phyloP scores from a whole-genome alignment of 371 early-diverging fungal species.

The Basidiobolus heterosporus region DNA sequence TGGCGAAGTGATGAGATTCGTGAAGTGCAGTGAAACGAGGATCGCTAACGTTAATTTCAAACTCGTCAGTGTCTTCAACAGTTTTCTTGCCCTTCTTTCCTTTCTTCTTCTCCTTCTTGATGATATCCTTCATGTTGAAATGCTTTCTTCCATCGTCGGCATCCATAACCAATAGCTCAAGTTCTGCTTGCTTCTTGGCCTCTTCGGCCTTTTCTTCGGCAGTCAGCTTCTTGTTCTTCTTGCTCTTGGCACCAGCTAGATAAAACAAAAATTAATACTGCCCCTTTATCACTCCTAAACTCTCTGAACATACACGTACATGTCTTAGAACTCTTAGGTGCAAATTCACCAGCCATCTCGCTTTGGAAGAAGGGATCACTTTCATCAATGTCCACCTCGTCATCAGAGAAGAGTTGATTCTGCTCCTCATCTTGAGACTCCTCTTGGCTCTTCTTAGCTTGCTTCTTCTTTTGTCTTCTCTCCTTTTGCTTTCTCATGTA shows the following conservation, averaged over 20 bases:
- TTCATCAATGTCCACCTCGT: slow-evolving; percentile 29
- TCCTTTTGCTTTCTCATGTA: slow-evolving; percentile 76
- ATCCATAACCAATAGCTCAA: slow-evolving; percentile 66
- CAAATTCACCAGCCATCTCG: slow-evolving; percentile 7
- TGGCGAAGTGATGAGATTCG: slow-evolving; percentile 75
- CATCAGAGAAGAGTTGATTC: slow-evolving; percentile 17
- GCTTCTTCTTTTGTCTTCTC: slow-evolving; percentile 31
- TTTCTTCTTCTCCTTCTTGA: slow-evolving; percentile 68
- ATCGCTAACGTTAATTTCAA: slow-evolving; percentile 69
- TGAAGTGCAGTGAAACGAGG: slow-evolving; percentile 70
- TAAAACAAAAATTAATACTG: no score
- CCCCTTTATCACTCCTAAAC: no score
- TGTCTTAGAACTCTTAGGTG: no score
- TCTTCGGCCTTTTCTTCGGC: slow-evolving; percentile 39
- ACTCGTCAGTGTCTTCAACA: slow-evolving; percentile 53
- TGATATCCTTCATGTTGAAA: slow-evolving; percentile 71
- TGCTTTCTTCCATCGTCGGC: slow-evolving; percentile 35
- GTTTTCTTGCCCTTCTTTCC: slow-evolving; percentile 31
- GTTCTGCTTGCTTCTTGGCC: slow-evolving; percentile 51
- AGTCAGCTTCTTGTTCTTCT: slow-evolving; percentile 28
- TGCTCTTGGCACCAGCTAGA: slow-evolving; percentile 11
- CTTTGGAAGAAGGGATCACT: slow-evolving; percentile 52
- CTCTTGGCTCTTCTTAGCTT: neutral
- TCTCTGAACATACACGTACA: no score
- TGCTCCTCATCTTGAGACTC: no score